Percentiles rank a stretch among this genome's conserved stretches.
These are phyloP conservation scores for Umbelopsis sp. DNA, from an alignment of 192 early-diverging fungal species.

Conservation along the genomic window DNA sequence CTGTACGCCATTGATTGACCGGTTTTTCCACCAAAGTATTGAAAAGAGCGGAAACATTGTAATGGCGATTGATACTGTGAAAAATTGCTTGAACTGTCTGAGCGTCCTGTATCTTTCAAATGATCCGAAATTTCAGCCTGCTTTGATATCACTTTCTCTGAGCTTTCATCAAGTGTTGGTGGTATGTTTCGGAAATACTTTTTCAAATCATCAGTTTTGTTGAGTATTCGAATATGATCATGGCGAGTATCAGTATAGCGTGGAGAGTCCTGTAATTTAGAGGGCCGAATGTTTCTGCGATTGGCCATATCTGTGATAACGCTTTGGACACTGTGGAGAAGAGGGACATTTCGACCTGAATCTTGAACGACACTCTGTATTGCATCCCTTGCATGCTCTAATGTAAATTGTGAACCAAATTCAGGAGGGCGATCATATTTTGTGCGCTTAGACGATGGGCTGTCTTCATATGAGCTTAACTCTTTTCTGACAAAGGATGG, in stretches of 20 bases:
- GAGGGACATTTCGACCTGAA: too few relatives aligned
- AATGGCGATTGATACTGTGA: slow-evolving; percentile 14
- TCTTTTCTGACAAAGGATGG: neutral
- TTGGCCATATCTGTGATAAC: too few relatives aligned
- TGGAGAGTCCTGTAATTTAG: neutral
- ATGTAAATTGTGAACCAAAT: too few relatives aligned
- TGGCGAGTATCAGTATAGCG: neutral
- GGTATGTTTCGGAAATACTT: neutral
- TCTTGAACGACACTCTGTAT: too few relatives aligned
- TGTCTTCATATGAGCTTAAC: too few relatives aligned
- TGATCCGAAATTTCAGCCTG: neutral
- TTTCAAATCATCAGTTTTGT: neutral
- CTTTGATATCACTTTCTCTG: neutral
- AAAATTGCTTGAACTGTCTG: neutral
- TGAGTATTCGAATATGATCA: neutral
- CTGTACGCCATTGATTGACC: slow-evolving; percentile 15
- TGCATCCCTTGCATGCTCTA: too few relatives aligned
- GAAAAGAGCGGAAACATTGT: slow-evolving; percentile 19
- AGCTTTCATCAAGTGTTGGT: neutral
- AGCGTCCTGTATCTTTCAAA: neutral
- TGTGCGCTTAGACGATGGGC: too few relatives aligned
- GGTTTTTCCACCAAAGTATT: neutral
- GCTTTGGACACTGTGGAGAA: too few relatives aligned
- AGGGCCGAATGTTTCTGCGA: too few relatives aligned
- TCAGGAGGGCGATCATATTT: too few relatives aligned